Conservation (phyloP, 306 rosid genomes). For the Coriaria nepalensis region DNA sequence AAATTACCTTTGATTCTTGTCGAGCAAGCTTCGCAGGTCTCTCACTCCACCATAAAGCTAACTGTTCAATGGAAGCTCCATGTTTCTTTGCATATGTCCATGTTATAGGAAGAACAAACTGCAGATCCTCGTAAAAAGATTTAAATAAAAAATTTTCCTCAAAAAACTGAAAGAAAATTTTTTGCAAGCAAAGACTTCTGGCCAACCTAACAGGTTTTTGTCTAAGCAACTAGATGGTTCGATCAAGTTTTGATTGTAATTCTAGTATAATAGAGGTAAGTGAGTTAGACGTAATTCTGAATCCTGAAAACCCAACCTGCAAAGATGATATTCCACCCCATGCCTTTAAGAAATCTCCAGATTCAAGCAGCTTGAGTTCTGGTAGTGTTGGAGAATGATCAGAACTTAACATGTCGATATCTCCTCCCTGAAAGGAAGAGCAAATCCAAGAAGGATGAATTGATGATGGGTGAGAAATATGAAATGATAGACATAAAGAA, state of each 20-base stretch:
- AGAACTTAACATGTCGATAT: constrained; percentile 67
- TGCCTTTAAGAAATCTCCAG: constrained; percentile 77
- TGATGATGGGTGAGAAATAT: too few relatives aligned
- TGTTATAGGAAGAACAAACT: constrained; percentile 81
- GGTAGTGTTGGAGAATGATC: constrained; percentile 93
- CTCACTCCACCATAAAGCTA: constrained; percentile 84
- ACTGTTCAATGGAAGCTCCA: constrained; percentile 61
- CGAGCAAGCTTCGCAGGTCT: constrained; percentile 77
- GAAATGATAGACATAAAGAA: constrained; percentile 6
- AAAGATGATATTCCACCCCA: constrained; percentile 95
- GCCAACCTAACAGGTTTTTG: too few relatives aligned
- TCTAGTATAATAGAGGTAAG: too few relatives aligned
- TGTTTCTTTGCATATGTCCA: constrained; percentile 75
- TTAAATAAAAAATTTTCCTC: not conserved
- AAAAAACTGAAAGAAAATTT: constrained; percentile 1
- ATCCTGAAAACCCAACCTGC: constrained; percentile 62
- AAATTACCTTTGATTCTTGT: constrained; percentile 53
- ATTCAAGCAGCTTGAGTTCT: constrained; percentile 66
- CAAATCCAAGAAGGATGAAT: not conserved
- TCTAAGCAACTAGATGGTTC: too few relatives aligned
- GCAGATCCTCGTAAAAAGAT: constrained; percentile 13
- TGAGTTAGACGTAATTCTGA: too few relatives aligned
- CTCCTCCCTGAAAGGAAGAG: constrained; percentile 44
- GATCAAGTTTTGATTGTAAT: too few relatives aligned
- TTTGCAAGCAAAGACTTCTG: too few relatives aligned